Conservation (phyloP, 768 basidiomycete genomes). For the Russula olivacea region DNA sequence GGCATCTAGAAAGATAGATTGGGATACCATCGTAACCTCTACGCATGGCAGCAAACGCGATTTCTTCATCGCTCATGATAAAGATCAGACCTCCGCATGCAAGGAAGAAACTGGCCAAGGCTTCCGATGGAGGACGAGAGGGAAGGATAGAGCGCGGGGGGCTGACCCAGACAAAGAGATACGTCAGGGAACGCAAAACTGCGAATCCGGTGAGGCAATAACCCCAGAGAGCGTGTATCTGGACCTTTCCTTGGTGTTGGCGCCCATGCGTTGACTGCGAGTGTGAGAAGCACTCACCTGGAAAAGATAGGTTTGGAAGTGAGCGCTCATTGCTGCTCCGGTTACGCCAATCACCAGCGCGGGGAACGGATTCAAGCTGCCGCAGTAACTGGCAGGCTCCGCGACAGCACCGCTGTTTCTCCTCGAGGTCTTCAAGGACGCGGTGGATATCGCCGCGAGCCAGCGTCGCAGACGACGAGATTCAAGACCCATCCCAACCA, state of each 20-base stretch:
- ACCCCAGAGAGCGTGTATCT: constrained; percentile 91
- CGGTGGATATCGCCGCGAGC: constrained; percentile 55
- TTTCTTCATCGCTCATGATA: constrained; percentile 84
- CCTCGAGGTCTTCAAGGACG: constrained; percentile 27
- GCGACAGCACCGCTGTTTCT: constrained; percentile 40
- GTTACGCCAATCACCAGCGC: constrained; percentile 92
- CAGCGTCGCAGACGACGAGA: constrained; percentile 65
- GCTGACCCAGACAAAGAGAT: constrained; percentile 88
- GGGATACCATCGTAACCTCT: constrained; percentile 72
- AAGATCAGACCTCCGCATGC: constrained; percentile 86
- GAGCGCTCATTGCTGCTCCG: constrained; percentile 89
- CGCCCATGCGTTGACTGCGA: background rate
- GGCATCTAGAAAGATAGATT: background rate
- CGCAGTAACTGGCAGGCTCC: constrained; percentile 68
- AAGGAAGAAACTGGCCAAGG: constrained; percentile 79
- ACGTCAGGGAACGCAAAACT: constrained; percentile 78
- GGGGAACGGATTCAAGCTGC: constrained; percentile 87
- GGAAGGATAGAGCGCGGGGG: constrained; percentile 83
- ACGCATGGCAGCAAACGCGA: constrained; percentile 89
- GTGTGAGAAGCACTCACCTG: constrained; percentile 42
- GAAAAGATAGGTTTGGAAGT: constrained; percentile 87
- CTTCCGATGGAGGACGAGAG: constrained; percentile 90
- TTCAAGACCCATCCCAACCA: constrained; percentile 86
- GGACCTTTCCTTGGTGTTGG: constrained; percentile 44
- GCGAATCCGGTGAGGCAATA: constrained; percentile 74